Percentiles rank a stretch among this genome's conserved stretches.
phyloP scores from a whole-genome alignment of 75 land plant species.

The Pinus taeda region DNA sequence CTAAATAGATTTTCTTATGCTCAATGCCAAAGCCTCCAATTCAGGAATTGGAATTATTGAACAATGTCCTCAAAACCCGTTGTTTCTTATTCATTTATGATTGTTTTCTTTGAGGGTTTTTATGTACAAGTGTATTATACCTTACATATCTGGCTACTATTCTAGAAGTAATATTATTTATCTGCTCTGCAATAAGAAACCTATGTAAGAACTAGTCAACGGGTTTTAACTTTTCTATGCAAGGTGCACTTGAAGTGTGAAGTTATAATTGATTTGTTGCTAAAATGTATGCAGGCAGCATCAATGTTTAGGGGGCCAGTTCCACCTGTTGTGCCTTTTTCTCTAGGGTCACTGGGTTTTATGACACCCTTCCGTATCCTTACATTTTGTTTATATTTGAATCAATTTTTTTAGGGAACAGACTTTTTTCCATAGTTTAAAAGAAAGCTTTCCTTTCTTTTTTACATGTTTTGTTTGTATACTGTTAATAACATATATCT shows the following conservation, averaged over 20 bases:
- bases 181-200: neutral
- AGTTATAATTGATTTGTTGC: neutral
- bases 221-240: neutral
- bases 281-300: slow-evolving; percentile 63
- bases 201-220: slow-evolving; percentile 3
- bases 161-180: neutral
- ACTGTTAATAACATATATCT: neutral
- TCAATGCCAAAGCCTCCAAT: neutral
- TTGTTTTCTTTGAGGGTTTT: neutral
- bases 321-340: slow-evolving; percentile 91
- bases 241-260: neutral
- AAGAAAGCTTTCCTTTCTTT: neutral
- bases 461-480: neutral
- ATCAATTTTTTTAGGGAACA: neutral
- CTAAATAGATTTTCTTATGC: neutral
- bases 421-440: neutral
- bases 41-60: neutral
- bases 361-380: slow-evolving; percentile 99
- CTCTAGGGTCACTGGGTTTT: slow-evolving; percentile 92
- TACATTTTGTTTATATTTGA: neutral
- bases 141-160: slow-evolving; percentile 1
- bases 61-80: neutral
- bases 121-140: neutral
- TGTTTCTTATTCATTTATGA: neutral
- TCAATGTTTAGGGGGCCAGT: slow-evolving; percentile 95